Percentiles rank a stretch among this genome's conserved stretches.
These are phyloP conservation scores for Hygrocybe punicea DNA, from an alignment of 768 basidiomycete species.

Conservation along the genomic window DNA sequence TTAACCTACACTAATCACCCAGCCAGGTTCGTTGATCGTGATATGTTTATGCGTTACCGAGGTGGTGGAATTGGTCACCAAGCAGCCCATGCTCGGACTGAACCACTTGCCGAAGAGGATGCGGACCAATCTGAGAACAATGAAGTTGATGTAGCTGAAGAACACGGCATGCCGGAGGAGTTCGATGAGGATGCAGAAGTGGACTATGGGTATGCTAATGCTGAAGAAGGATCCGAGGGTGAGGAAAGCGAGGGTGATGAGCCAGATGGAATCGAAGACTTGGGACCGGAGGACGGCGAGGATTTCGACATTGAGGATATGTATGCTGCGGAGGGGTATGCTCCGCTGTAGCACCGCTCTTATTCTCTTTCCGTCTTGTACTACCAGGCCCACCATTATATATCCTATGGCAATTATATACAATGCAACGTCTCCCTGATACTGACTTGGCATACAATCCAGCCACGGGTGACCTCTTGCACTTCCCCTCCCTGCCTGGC, in stretches of 20 bases:
- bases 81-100: neutral
- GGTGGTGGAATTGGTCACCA: constrained; percentile 31
- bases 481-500: too few species aligned
- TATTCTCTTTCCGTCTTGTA: too few species aligned
- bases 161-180: neutral
- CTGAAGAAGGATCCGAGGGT: neutral
- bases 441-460: too few species aligned
- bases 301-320: too few species aligned
- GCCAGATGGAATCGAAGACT: neutral
- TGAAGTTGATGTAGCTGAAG: neutral
- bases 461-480: too few species aligned
- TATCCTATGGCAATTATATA: too few species aligned
- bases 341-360: neutral
- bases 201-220: neutral
- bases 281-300: neutral
- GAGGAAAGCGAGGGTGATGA: neutral
- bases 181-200: neutral
- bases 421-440: too few species aligned
- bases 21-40: constrained; percentile 38
- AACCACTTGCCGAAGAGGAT: neutral
- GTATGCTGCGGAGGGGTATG: neutral
- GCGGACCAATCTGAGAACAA: neutral
- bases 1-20: neutral
- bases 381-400: too few species aligned
- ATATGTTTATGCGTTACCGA: constrained; percentile 37